phyloP scores from a whole-genome alignment of 1,139 yeast species.

The Kurtzmaniella quercitrusa region DNA sequence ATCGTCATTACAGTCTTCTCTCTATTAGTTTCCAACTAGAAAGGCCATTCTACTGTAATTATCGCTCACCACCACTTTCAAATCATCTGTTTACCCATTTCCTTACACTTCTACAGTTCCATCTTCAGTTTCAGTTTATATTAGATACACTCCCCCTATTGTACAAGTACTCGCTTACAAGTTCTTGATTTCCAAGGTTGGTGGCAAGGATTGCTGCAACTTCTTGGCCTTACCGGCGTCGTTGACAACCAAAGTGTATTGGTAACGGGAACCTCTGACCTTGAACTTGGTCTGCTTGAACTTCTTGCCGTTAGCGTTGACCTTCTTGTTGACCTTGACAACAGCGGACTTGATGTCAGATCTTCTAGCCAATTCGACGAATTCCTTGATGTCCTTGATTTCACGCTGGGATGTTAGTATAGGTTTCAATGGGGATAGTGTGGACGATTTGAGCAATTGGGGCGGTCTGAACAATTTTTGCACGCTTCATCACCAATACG shows the following conservation, averaged over 20 bases:
- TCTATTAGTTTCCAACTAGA: no score
- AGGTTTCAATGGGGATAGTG: not conserved
- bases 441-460: no score
- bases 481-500: no score
- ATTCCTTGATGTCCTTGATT: slow-evolving; percentile 95
- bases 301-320: slow-evolving; percentile 79
- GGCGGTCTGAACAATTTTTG: no score
- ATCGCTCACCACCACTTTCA: no score
- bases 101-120: not conserved
- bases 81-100: not conserved
- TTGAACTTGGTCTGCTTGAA: slow-evolving; percentile 97
- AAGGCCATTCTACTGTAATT: no score
- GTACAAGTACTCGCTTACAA: slow-evolving; percentile 35
- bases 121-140: slow-evolving; percentile 2
- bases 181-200: slow-evolving; percentile 77
- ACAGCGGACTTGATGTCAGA: slow-evolving; percentile 92
- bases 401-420: slow-evolving; percentile 39
- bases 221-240: slow-evolving; percentile 98
- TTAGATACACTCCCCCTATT: slow-evolving; percentile 1
- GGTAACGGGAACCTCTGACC: slow-evolving; percentile 94
- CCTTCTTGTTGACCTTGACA: slow-evolving; percentile 85
- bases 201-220: slow-evolving; percentile 97
- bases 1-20: no score
- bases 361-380: slow-evolving; percentile 97
- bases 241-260: slow-evolving; percentile 93